Evolutionary conservation across 208 protist species (phyloP), one percentile per base, ranked within the genome.

Genomic region (Vickermania ingenoplastis): DNA sequence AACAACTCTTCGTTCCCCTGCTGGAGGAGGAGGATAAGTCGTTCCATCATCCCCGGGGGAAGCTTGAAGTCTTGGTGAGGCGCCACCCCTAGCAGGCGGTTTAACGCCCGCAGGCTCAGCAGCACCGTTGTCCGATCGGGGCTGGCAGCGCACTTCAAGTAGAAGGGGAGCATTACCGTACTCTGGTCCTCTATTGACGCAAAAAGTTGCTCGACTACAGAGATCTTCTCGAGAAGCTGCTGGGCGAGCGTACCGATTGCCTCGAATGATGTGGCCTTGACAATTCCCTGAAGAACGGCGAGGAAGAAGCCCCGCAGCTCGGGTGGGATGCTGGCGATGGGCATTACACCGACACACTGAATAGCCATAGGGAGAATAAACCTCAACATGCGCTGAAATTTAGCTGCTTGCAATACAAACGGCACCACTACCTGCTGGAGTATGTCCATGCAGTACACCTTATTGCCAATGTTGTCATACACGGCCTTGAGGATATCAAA

Each of bases 321-420:
- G 2, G 31, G 31, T 17, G 53, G 17, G 63, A 88, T 82, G 49
- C 31, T 67, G 14, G 24, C 57, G 5, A 23, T 31, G 23, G 59
- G 72, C 7, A 88, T 1, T 24, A 48, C 53, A 1, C 27, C 31
- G 31, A 52, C 53, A 36, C 71, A 81, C 41, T 75, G 65, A 7
- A 88, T 56, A 13, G 84, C 54, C 57, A 88, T 73, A 1, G 77
- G 81, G 27, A 84, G 61, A 27, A 70, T 59, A 54, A 74, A 87
- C 17, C 69, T 65, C 49, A 81, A 61, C 75, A 79, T 75, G 30
- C 48, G 57, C 23, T 79, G 61, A 29, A 69, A 50, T 31, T 36
- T 57, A 61, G 66, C 73, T 59, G 73, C 73, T 13, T 67, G 69
- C 57, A 62, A 45, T 77, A 83, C 74, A 36, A 78, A 61, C n/a